phyloP scores from a whole-genome alignment of 176 grass and related monocot genomes.

The Oryza officinalis region DNA sequence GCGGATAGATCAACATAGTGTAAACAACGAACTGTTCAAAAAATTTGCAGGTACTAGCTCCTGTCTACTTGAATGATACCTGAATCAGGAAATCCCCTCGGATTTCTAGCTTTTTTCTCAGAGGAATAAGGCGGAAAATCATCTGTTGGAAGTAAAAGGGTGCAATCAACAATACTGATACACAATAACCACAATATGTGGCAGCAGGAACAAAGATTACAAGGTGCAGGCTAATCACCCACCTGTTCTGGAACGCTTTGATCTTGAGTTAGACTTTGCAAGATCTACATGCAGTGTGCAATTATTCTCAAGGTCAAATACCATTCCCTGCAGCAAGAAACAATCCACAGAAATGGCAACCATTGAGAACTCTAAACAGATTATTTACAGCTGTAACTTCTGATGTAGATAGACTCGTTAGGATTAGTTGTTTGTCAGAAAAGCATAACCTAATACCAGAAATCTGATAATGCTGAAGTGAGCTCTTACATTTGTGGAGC shows the following conservation, averaged over 20 bases:
- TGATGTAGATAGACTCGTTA: neutral
- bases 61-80: constrained; percentile 46
- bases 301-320: constrained; percentile 93
- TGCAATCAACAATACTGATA: constrained; percentile 1
- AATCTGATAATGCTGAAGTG: neutral
- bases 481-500: constrained; percentile 68
- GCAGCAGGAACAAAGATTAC: neutral
- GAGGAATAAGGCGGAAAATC: constrained; percentile 42
- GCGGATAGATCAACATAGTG: neutral
- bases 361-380: neutral
- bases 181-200: neutral
- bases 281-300: constrained; percentile 83
- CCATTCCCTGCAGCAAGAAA: constrained; percentile 59
- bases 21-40: neutral
- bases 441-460: neutral
- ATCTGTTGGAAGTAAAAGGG: constrained; percentile 36
- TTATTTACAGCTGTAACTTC: neutral
- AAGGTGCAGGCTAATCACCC: neutral
- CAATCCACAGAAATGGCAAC: neutral
- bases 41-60: neutral
- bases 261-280: constrained; percentile 89
- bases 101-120: constrained; percentile 58
- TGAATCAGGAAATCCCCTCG: constrained; percentile 65
- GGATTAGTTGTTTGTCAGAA: neutral
- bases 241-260: constrained; percentile 87